phyloP scores from a whole-genome alignment of 768 basidiomycete genomes.

The Boletus pseudopeckii region DNA sequence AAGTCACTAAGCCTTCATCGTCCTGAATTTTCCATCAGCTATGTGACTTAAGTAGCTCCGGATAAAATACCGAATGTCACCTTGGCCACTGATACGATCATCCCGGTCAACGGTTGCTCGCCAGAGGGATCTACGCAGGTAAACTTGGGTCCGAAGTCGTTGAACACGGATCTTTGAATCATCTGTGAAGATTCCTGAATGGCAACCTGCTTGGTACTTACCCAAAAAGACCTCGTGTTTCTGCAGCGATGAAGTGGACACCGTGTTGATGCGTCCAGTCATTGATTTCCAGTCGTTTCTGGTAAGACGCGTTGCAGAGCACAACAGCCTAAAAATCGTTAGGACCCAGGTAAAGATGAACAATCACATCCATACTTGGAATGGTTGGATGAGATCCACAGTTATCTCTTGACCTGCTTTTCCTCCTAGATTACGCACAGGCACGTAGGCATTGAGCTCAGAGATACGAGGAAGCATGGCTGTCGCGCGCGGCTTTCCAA shows the following conservation, averaged over 20 bases:
- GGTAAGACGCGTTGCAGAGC: conserved; percentile 70
- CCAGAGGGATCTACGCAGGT: conserved; percentile 98
- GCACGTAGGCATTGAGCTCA: conserved; percentile 95
- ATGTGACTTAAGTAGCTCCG: background rate
- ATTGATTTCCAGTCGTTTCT: conserved; percentile 91
- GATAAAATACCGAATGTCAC: conserved; percentile 36
- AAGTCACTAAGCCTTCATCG: conserved; percentile 89
- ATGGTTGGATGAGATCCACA: conserved; percentile 77
- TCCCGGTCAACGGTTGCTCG: conserved; percentile 87
- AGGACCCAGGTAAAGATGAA: conserved; percentile 3
- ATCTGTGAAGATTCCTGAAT: conserved; percentile 3
- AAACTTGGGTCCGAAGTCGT: conserved; percentile 94
- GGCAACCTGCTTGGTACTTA: conserved; percentile 33
- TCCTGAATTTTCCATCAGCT: conserved; percentile 44
- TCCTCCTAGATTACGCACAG: conserved; percentile 84
- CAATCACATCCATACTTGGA: conserved; percentile 61
- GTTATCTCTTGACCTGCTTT: conserved; percentile 72
- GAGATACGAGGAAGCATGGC: conserved; percentile 86
- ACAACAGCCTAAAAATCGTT: conserved; percentile 69
- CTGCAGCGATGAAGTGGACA: conserved; percentile 87
- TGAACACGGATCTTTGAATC: conserved; percentile 76
- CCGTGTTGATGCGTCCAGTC: conserved; percentile 90
- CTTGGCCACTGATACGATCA: conserved; percentile 93
- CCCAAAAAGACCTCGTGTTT: conserved; percentile 94
- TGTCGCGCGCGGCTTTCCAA: conserved; percentile 84